Evolutionary conservation across 768 basidiomycete species (phyloP), one percentile per base, ranked within the genome.

Genomic region (Kwoniella newhampshirensis): DNA sequence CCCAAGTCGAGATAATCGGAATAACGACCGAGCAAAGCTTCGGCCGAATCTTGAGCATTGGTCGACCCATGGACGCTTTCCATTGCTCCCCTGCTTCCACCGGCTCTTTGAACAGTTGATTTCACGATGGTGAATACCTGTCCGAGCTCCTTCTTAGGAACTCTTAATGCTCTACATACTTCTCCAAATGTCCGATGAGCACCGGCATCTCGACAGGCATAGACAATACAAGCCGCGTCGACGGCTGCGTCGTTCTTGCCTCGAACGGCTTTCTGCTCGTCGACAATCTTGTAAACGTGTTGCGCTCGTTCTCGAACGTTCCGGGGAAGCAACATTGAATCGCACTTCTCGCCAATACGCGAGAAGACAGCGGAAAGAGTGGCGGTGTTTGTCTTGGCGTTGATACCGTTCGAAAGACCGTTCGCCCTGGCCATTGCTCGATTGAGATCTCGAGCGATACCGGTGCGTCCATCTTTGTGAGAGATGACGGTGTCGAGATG

Each of bases 181-280:
- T 96, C 96, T 70, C 88, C 85, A 80, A 98, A 97, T 51, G 92
- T 94, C 57, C 94, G 82, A 0, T 90, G 89, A n/a, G 94, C 91
- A 66, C 92, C 88, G 7, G 89, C 92, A 77, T 93, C 89, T 35
- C 94, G 83, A 75, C 92, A 96, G 0, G 93, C 94, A 67, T 97
- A 93, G 77, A 98, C 96, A 72, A 98, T 93, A 78, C 94, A 97
- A 1, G 94, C 93, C 26, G 94, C 94, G 61, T 96, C 91, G 72
- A 96, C 86, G 4, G 92, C 92, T 57, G 92, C 88, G 63, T 90
- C 82, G 1, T 88, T 87, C 76, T 97, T 97, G 30, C 91, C 91
- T 44, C 88, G 87, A 18, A 64, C 60, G 3, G 94, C 81, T 21
- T 93, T 82, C 74, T 91, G 91, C 77, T 97, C 94, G 77, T 96